Evolutionary conservation across 352 stramenopile genomes (phyloP), one percentile per base, ranked within the genome.

Genomic region (Phytopythium oedochilum): DNA sequence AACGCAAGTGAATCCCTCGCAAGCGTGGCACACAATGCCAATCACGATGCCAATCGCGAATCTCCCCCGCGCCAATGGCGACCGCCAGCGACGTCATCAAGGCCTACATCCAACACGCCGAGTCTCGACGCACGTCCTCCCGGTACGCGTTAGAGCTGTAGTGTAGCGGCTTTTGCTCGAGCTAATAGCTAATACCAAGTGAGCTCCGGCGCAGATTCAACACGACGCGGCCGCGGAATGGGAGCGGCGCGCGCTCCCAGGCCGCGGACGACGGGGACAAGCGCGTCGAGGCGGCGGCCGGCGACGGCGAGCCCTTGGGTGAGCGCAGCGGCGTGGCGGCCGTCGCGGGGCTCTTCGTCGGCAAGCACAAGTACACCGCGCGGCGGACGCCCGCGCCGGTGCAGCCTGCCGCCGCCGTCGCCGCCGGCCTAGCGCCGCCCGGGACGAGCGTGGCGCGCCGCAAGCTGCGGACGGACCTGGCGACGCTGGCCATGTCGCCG

Each of bases 101-200:
- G 57, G 66, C 43, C 58, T 81, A 79, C 47, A 62, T 82, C 40
- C 73, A 75, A 44, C 68, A 78, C 29, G 60, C 71, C 0, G 73
- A 83, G 26, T 57, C 65, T 49, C 71, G 73, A 12, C 63, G 62
- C 22, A 55, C 70, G 32, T 56, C 59, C 12, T 77, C 63, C 36
- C 65, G 62, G 71, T 84, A 53, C 32, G 63, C 53, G n/a, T n/a
- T 11, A 25, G 5, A 2, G 6, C 20, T 31, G 28, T 20, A 17
- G 20, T 12, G 8, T 12, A 9, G 32, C 34, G 48, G 48, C 31
- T 44, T 25, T 55, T n/a, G n/a, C n/a, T n/a, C n/a, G n/a, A 44
- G 14, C 32, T 17, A 35, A 43, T 18, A 23, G 47, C 17, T 29
- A 31, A 42, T n/a, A 29, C 28, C 32, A 10, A 9, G 5, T 5